A percentile compares a stretch with the other conserved stretches of the same genome.
Evolutionary conservation across 2,329 filamentous ascomycete genomes (phyloP).

Genomic region (Dothistroma septosporum): DNA sequence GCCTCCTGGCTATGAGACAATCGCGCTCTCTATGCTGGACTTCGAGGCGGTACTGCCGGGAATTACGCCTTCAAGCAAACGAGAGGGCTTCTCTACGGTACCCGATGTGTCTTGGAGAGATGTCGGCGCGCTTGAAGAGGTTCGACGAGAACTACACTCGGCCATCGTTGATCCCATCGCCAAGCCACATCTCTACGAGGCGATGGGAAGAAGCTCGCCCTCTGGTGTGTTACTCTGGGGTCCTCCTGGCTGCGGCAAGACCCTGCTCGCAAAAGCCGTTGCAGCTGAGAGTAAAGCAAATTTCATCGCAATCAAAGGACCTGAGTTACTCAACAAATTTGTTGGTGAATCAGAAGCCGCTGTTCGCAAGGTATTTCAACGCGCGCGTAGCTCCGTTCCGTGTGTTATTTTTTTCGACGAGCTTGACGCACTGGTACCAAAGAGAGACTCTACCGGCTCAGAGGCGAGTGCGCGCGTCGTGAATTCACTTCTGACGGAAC

Average conservation of each 20-base stretch:
- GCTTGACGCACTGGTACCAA: constrained; percentile 85
- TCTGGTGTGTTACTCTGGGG: constrained; percentile 94
- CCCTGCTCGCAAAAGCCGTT: constrained; percentile 89
- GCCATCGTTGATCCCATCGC: constrained; percentile 89
- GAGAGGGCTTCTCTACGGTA: constrained; percentile 91
- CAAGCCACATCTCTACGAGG: constrained; percentile 69
- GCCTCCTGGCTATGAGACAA: constrained; percentile 52
- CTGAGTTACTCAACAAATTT: constrained; percentile 94
- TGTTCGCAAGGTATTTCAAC: constrained; percentile 84
- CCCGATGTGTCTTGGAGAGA: constrained; percentile 91
- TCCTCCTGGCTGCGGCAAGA: constrained; percentile 94
- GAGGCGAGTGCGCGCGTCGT: constrained; percentile 87
- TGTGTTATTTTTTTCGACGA: constrained; percentile 99
- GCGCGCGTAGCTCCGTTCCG: constrained; percentile 78
- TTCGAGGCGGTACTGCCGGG: constrained; percentile 71
- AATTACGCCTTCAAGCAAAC: constrained; percentile 75
- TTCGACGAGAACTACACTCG: constrained; percentile 75
- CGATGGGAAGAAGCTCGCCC: constrained; percentile 73
- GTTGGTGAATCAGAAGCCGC: constrained; percentile 94
- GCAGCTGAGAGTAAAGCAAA: constrained; percentile 94
- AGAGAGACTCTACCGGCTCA: constrained; percentile 68
- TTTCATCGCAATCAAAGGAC: constrained; percentile 96
- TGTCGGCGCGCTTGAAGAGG: constrained; percentile 76
- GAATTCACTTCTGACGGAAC: constrained; percentile 88
- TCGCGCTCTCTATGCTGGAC: constrained; percentile 60